These are phyloP conservation scores for Gardenia jasminoides DNA, from an alignment of 257 asterid genomes.

Conservation along the genomic window DNA sequence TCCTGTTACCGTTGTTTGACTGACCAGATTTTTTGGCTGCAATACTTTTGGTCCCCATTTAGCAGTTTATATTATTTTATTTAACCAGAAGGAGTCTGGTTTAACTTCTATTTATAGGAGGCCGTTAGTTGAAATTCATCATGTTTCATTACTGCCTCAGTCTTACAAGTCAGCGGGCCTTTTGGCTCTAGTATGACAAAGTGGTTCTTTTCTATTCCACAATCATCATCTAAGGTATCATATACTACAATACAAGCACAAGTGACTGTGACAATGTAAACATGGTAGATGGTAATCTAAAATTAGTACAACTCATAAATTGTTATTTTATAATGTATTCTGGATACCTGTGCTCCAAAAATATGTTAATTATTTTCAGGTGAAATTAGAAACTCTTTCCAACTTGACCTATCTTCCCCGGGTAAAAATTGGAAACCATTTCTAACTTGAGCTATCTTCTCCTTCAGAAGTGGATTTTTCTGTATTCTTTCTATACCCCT, in stretches of 20 bases:
- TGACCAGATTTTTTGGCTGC: slow-evolving; percentile 1
- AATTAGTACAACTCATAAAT: not conserved
- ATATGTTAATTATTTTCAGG: not conserved
- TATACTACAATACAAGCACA: not conserved
- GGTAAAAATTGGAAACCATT: not conserved
- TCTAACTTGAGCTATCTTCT: not conserved
- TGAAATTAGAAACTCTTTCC: not conserved
- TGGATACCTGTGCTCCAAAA: not conserved
- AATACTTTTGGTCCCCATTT: not conserved
- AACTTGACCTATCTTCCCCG: not conserved
- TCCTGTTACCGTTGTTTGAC: not conserved
- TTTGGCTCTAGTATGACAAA: not conserved
- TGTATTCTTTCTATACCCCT: not conserved
- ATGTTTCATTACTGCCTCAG: not conserved
- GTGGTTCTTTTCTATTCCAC: not conserved
- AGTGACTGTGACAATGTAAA: not conserved
- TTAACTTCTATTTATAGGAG: not conserved
- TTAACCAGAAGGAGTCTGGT: not conserved
- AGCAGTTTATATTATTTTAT: not conserved
- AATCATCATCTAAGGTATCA: not conserved
- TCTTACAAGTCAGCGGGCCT: not conserved
- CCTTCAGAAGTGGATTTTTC: not conserved
- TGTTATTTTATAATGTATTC: not conserved
- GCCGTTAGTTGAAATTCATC: not conserved
- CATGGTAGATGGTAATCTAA: not conserved